phyloP scores from a whole-genome alignment of 257 asterid species.

The Echium plantagineum region DNA sequence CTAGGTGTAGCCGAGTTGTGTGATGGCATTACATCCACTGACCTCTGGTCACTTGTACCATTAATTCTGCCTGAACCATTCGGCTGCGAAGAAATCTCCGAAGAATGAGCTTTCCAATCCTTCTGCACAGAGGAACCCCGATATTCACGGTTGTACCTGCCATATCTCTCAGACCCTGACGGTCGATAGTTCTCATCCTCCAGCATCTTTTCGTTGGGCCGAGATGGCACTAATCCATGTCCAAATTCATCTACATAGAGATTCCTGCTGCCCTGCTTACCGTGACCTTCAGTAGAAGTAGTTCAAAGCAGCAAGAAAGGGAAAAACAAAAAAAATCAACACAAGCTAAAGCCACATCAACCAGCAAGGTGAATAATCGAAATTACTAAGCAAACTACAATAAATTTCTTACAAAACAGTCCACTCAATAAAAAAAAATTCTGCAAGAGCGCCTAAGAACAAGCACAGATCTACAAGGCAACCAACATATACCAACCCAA shows the following conservation, averaged over 20 bases:
- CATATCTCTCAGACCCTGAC: conserved; percentile 32
- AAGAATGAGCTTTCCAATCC: conserved; percentile 35
- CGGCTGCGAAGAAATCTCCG: conserved; percentile 29
- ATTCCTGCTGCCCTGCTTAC: conserved; percentile 66
- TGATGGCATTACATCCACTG: conserved; percentile 26
- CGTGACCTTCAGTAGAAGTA: conserved; percentile 47
- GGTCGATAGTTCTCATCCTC: conserved; percentile 38
- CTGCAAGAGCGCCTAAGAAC: neutral
- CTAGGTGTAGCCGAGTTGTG: conserved; percentile 2
- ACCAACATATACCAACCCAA: conserved; percentile 2
- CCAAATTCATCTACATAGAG: conserved; percentile 38
- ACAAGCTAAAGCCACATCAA: neutral
- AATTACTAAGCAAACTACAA: neutral
- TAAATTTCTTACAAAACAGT: too few species aligned
- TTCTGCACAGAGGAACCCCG: conserved; percentile 40
- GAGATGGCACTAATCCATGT: conserved; percentile 36
- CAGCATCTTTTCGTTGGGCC: conserved; percentile 34
- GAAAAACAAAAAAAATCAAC: conserved; percentile 12
- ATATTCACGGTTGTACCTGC: conserved; percentile 37
- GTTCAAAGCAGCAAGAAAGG: conserved; percentile 15
- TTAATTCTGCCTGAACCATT: conserved; percentile 27
- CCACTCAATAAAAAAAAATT: too few species aligned
- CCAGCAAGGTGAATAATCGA: too few species aligned
- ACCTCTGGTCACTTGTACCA: conserved; percentile 24
- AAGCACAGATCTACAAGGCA: conserved; percentile 23